Base-by-base conservation (phyloP, 2,329 filamentous ascomycete species). In the Colletotrichum aenigma region DNA sequence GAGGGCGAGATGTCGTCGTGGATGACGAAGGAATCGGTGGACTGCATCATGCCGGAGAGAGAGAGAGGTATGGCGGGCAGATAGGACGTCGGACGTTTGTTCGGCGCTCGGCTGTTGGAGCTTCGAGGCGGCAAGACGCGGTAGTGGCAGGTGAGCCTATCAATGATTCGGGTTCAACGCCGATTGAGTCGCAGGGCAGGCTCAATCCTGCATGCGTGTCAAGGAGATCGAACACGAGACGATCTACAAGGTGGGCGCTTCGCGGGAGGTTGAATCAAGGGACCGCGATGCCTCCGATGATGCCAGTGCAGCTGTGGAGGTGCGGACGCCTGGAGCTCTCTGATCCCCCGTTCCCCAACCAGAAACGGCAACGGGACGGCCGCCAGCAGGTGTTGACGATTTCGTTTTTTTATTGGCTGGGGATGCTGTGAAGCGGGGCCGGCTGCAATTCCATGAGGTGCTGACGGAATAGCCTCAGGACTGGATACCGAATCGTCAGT, bases 11-110 rank as follows among this genome's bases (percentile, higher is more conserved):
- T 80, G 38, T 78, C 75, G 78, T 90, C 88, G 77, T 88, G 84
- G 78, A 92, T 85, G 81, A 91, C 83, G 84, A 88, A 88, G 76
- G 90, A 89, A 77, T 89, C 86, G 82, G 86, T 75, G 85, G 81
- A 79, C 83, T 82, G 65, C 81, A 84, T 83, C 79, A 70, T 79
- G 72, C 74, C 56, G 67, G 77, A 70, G 75, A 78, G 81, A 78
- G 81, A 78, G 78, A 81, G 79, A 69, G 79, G 79, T 71, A 78
- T 70, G 62, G 78, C 32, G 43, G 24, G 24, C 15, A 34, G n/a
- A 36, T 48, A 15, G 36, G 36, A 32, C 13, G 65, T 73, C 16
- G 48, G 48, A 32, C 28, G 36, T 64, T 62, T 28, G 43, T 34
- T 66, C 55, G 73, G 64, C 38, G 60, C 73, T 77, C 68, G 72